Evolutionary conservation across 768 basidiomycete genomes (phyloP).

Genomic region (Mycena vitilis): DNA sequence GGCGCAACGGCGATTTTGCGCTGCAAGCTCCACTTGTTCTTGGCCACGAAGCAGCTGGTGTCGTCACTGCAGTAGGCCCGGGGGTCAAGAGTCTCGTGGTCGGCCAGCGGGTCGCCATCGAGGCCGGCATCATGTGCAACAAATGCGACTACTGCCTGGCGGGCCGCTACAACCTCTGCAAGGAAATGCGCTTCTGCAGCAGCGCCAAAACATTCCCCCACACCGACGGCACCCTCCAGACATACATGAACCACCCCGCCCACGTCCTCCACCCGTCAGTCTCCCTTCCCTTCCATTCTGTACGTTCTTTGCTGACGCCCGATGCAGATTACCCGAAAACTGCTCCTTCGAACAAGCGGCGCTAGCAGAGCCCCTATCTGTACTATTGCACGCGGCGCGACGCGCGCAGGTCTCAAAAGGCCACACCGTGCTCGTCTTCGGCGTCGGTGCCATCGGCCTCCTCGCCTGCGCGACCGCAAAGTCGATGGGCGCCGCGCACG

Average conservation of each 20-base stretch:
- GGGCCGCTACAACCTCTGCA: slow-evolving; percentile 95
- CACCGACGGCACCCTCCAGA: slow-evolving; percentile 91
- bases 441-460: slow-evolving; percentile 93
- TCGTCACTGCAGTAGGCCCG: slow-evolving; percentile 85
- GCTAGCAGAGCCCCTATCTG: slow-evolving; percentile 94
- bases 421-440: slow-evolving; percentile 87
- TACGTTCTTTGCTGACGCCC: slow-evolving; percentile 22
- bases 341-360: slow-evolving; percentile 86
- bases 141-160: slow-evolving; percentile 75
- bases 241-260: slow-evolving; percentile 89
- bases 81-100: slow-evolving; percentile 71
- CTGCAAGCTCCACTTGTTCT: slow-evolving; percentile 89
- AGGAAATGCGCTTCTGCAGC: slow-evolving; percentile 87
- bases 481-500: slow-evolving; percentile 73
- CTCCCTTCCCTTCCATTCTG: slow-evolving; percentile 6
- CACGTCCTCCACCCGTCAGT: slow-evolving; percentile 89
- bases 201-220: slow-evolving; percentile 94
- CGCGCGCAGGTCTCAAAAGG: slow-evolving; percentile 59
- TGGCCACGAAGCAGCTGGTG: slow-evolving; percentile 93
- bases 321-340: slow-evolving; percentile 75
- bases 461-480: slow-evolving; percentile 87
- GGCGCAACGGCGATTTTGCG: slow-evolving; percentile 92
- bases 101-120: slow-evolving; percentile 93
- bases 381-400: slow-evolving; percentile 76
- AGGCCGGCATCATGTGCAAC: slow-evolving; percentile 91